A percentile compares a stretch with the other conserved stretches of the same genome.
Evolutionary conservation across 306 rosid genomes (phyloP).

Genomic region (Cicer chorassanicum): DNA sequence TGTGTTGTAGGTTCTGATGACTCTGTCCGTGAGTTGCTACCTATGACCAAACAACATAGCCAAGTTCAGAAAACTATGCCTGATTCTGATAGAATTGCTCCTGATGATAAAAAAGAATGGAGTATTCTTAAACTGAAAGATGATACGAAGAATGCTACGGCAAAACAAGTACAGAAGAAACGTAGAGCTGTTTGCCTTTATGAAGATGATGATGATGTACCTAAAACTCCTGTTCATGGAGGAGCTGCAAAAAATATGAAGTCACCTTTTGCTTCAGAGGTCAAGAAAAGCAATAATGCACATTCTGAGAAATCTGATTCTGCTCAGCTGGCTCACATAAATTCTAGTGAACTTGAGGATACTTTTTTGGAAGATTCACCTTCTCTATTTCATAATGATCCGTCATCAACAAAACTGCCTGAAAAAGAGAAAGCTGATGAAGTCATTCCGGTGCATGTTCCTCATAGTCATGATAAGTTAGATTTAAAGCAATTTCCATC

Average conservation of each 20-base stretch:
- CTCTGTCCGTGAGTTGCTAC: constrained; percentile 59
- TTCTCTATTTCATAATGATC: constrained; percentile 49
- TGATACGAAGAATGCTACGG: constrained; percentile 52
- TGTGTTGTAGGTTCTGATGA: constrained; percentile 52
- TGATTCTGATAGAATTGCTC: constrained; percentile 56
- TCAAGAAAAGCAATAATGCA: constrained; percentile 54
- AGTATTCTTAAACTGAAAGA: constrained; percentile 48
- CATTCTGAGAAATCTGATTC: constrained; percentile 49
- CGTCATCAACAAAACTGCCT: constrained; percentile 50
- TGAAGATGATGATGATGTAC: constrained; percentile 70
- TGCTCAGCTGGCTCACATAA: constrained; percentile 50
- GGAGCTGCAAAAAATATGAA: constrained; percentile 67
- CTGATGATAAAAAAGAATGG: constrained; percentile 57
- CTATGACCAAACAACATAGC: constrained; percentile 55
- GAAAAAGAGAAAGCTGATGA: constrained; percentile 55
- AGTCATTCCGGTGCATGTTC: constrained; percentile 40
- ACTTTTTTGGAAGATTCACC: constrained; percentile 56
- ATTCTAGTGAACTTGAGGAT: constrained; percentile 53
- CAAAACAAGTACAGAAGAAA: constrained; percentile 57
- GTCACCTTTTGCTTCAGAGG: constrained; percentile 58
- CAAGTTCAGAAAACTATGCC: constrained; percentile 61
- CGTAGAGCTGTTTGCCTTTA: constrained; percentile 86
- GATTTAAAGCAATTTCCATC: constrained; percentile 55
- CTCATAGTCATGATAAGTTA: constrained; percentile 58
- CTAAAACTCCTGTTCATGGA: constrained; percentile 94